Evolutionary conservation across 192 early-diverging fungal species (phyloP), one percentile per base, ranked within the genome.

Genomic region (Lobosporangium transversale): DNA sequence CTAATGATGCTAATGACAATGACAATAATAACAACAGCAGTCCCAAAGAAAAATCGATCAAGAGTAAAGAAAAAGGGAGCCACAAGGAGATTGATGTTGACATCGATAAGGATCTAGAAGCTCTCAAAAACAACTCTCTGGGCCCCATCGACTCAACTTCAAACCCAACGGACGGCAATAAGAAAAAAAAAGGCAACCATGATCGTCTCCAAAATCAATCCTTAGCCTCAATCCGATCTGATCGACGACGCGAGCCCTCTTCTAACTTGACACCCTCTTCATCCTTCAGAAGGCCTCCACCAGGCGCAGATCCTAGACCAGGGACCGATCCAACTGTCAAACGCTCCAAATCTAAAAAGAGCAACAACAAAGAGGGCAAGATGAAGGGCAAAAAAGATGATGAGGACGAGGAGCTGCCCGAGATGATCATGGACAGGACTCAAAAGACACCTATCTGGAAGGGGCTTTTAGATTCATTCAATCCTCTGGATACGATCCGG

Each of bases 401-500:
- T 23, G 50, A 62, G 43, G 42, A 33, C 33, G 15, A 64, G 24
- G 57, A 43, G 4, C 64, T 62, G 31, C 58, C 64, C 2, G 58
- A 76, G 4, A 62, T 31, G 37, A 58, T 76, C 36, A 40, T 76
- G 45, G 73, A 76, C 21, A 36, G 55, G 24, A 51, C 64, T 4
- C 69, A 70, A 57, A 79, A 71, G 78, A 79, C 63, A 0, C 66
- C 62, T 2, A 37, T 79, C 45, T 79, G 68, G 68, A 65, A 61
- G 35, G 68, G 68, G 10, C 24, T 79, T 2, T 35, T 79, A 32
- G 78, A 79, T 51, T 71, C 78, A 26, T 71, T 79, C 29, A 79
- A 79, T n/a, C 78, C 78, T 0, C 43, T 79, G 44, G 78, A 79
- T 27, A 62, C 66, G 6, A 15, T 70, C 17, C 78, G 78, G 2